These are phyloP conservation scores for Chaetomium cochliodes DNA, from an alignment of 495 filamentous ascomycete species.

Conservation along the genomic window DNA sequence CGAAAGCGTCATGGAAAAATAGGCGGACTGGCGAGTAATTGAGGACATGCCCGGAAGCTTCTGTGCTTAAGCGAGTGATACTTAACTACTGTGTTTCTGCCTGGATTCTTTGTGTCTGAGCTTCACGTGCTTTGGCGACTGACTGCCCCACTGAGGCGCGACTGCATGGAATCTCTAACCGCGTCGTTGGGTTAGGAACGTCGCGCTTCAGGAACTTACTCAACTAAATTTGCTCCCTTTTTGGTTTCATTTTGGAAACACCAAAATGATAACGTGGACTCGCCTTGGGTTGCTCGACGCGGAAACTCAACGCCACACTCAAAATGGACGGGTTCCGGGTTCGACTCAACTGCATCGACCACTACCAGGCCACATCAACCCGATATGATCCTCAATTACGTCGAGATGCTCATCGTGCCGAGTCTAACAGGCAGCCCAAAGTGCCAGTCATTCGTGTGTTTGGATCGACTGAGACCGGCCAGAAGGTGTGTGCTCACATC, in stretches of 20 bases:
- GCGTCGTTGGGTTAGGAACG: conserved; percentile 8
- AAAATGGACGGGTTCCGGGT: conserved; percentile 72
- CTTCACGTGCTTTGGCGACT: conserved; percentile 27
- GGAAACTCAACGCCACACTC: conserved; percentile 4
- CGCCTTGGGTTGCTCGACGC: neutral
- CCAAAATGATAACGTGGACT: neutral
- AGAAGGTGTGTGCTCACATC: conserved; percentile 94
- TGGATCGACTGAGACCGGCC: conserved; percentile 89
- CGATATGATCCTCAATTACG: conserved; percentile 78
- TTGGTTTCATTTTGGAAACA: neutral
- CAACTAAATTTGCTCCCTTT: no score
- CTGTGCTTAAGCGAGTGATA: neutral
- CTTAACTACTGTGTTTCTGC: neutral
- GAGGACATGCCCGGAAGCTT: neutral
- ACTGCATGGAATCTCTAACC: conserved; percentile 14
- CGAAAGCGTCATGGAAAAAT: neutral
- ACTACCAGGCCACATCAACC: conserved; percentile 78
- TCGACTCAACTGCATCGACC: conserved; percentile 90
- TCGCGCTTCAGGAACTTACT: neutral
- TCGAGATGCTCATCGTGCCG: conserved; percentile 50
- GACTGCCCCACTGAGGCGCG: conserved; percentile 20
- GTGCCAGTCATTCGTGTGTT: conserved; percentile 90
- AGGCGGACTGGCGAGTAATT: neutral
- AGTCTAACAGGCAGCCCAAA: conserved; percentile 58
- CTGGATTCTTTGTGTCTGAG: neutral